A percentile compares a stretch with the other conserved stretches of the same genome.
These are phyloP conservation scores for Thermoascus crustaceus DNA, from an alignment of 2,329 filamentous ascomycete genomes.

Conservation along the genomic window DNA sequence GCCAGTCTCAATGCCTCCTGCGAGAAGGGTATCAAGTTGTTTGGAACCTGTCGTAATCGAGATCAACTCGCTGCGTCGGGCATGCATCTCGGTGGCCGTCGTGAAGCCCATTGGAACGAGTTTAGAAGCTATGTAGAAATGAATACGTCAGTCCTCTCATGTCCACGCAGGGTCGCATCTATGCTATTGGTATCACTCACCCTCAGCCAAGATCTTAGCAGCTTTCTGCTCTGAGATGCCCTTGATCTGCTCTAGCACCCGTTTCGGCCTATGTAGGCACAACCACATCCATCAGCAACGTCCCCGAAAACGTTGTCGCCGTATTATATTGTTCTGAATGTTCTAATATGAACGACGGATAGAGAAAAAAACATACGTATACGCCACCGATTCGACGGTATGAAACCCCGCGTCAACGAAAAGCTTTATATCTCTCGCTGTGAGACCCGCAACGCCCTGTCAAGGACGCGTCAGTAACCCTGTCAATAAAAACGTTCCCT, in stretches of 20 bases:
- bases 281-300: slow-evolving; percentile 3
- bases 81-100: slow-evolving; percentile 98
- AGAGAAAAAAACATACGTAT: too few species aligned
- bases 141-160: slow-evolving; percentile 6
- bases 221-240: slow-evolving; percentile 97
- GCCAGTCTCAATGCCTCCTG: slow-evolving; percentile 90
- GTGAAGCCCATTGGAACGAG: slow-evolving; percentile 98
- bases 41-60: slow-evolving; percentile 98
- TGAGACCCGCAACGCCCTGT: slow-evolving; percentile 81
- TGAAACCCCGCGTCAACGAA: slow-evolving; percentile 88
- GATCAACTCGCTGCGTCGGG: slow-evolving; percentile 89
- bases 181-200: slow-evolving; percentile 39
- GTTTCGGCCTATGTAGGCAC: slow-evolving; percentile 46
- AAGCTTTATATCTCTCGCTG: slow-evolving; percentile 90
- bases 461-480: slow-evolving; percentile 10
- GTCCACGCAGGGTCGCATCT: neutral
- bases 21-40: slow-evolving; percentile 88
- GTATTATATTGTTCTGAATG: too few species aligned
- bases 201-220: slow-evolving; percentile 80
- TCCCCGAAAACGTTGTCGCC: too few species aligned
- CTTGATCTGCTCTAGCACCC: slow-evolving; percentile 87
- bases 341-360: too few species aligned
- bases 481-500: neutral
- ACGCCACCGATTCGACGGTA: slow-evolving; percentile 92
- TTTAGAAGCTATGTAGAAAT: slow-evolving; percentile 67